Evolutionary conservation across 2,329 filamentous ascomycete genomes (phyloP), one percentile per base, ranked within the genome.

Genomic region (Aureobasidium sp.): DNA sequence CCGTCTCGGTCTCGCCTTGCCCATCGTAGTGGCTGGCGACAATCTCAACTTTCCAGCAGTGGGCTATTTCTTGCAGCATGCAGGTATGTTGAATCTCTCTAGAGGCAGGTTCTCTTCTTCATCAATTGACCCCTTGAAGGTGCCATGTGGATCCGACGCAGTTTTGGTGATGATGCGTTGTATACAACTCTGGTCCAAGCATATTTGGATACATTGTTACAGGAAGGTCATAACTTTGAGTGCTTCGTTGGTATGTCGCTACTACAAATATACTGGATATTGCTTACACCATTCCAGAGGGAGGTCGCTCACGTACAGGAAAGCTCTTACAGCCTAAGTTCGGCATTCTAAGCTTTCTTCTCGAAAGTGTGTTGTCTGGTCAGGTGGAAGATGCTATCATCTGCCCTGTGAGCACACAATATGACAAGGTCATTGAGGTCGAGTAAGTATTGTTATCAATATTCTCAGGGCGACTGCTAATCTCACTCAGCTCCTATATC

Each of bases 371-470:
- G 15, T 77, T 97, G 6, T 95, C 90, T 0, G 91, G 92, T 0
- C 83, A 92, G 7, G 91, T 96, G 0, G 81, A 95, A 50, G 94
- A 99, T 73, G 87, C 91, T 36, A 89, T 97, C 44, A 91, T 99
- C 58, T 96, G 93, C 67, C 94, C 94, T 0, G 94, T 99, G 49
- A 95, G 90, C 73, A 97, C 92, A 0, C 94, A 99, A 72, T 99
- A 99, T 71, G 94, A 99, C 79, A 99, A 97, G 72, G 94, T 99
- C 61, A 95, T 99, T 63, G 94, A 99, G 74, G 96, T 95, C 0
- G 91, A 96, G 74, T 79, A 72, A 64, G 76, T 60, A 0, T 3
- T 29, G 21, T 21, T 5, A 11, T n/a, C 37, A 27, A 9, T n/a
- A 21, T 34, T 15, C 7, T 21, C 3, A 13, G 1, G 11, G 21